phyloP scores from a whole-genome alignment of 2,329 filamentous ascomycete species.

The Nannizzia gypsea region DNA sequence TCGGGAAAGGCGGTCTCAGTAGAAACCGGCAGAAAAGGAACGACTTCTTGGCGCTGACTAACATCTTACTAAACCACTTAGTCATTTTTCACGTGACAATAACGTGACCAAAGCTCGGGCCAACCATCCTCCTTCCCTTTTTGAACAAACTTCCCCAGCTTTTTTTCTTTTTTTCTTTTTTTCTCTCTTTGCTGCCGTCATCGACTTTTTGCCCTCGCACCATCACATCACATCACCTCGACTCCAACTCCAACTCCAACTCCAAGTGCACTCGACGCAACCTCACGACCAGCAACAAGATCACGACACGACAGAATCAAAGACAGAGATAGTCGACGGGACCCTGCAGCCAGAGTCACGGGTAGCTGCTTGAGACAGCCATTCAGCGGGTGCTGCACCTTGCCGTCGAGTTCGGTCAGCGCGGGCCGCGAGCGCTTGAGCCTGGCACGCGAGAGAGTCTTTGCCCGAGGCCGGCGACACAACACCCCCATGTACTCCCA shows the following conservation, averaged over 20 bases:
- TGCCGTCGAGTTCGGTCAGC: neutral
- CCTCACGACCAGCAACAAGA: neutral
- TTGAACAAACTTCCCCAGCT: neutral
- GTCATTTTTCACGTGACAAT: neutral
- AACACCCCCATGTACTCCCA: neutral
- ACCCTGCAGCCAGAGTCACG: neutral
- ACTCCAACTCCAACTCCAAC: too few relatives aligned
- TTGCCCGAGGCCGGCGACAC: neutral
- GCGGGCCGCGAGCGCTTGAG: neutral
- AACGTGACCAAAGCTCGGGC: neutral
- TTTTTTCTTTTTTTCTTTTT: neutral
- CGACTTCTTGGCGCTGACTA: neutral
- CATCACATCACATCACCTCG: neutral
- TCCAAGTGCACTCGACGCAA: too few relatives aligned
- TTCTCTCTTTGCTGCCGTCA: neutral
- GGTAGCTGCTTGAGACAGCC: neutral
- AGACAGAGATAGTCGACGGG: neutral
- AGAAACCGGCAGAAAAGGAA: conserved; percentile 1
- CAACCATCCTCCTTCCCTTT: neutral
- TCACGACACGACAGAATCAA: neutral
- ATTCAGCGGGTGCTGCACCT: neutral
- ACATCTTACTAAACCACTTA: neutral
- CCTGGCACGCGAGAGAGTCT: neutral
- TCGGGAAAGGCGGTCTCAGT: conserved; percentile 7
- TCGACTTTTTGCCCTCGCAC: neutral